Evolutionary conservation across 2,329 filamentous ascomycete species (phyloP).

Genomic region (Colletotrichum liriopes): DNA sequence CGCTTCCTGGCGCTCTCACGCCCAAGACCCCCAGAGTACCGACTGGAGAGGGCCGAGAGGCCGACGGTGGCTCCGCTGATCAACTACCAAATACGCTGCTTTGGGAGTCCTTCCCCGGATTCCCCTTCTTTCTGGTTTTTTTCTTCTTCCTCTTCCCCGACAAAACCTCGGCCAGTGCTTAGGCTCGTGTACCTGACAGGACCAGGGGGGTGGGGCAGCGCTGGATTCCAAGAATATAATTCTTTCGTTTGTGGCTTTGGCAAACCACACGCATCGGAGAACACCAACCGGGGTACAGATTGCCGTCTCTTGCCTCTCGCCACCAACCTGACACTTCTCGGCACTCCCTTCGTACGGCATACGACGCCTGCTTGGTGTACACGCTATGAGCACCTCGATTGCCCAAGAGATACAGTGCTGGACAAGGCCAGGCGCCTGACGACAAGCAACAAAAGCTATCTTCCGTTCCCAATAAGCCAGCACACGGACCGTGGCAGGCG

Average conservation of each 20-base stretch:
- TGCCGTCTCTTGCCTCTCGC: constrained; percentile 4
- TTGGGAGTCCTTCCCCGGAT: constrained; percentile 35
- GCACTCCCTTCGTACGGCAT: background rate
- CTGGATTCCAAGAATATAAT: background rate
- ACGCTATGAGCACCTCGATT: too few species aligned
- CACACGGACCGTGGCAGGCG: background rate
- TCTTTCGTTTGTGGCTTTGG: constrained; percentile 15
- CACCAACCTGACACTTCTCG: background rate
- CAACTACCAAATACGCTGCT: constrained; percentile 23
- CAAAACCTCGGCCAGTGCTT: background rate
- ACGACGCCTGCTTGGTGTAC: background rate
- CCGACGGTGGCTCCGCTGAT: constrained; percentile 30
- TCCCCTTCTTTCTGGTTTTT: constrained; percentile 18
- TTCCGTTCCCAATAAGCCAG: background rate
- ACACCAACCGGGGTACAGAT: background rate
- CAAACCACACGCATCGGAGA: background rate
- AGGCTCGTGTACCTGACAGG: background rate
- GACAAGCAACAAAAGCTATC: background rate
- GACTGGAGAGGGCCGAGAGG: constrained; percentile 9
- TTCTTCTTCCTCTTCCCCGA: background rate
- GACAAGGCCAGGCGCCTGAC: constrained; percentile 1
- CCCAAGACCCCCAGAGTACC: constrained; percentile 2
- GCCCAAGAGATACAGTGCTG: background rate
- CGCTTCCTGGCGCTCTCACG: background rate
- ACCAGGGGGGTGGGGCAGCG: background rate